Evolutionary conservation across 345 rosid genomes (phyloP).

Genomic region (Eucalyptus polybractea): DNA sequence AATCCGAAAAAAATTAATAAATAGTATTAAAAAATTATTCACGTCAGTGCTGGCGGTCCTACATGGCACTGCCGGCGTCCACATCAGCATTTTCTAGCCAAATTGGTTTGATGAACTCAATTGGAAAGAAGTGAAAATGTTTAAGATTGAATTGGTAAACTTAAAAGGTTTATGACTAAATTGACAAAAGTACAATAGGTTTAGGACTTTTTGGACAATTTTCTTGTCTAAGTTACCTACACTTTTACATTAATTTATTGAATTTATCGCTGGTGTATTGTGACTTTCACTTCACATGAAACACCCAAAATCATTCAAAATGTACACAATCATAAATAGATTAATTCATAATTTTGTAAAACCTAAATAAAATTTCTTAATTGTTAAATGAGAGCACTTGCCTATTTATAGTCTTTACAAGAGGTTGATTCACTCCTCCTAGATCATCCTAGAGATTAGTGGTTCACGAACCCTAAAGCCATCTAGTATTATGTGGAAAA

Average conservation of each 20-base stretch:
- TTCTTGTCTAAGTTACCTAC: background rate
- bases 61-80: rapidly evolving
- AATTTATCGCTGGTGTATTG: background rate
- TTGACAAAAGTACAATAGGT: too few species aligned
- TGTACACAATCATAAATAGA: background rate
- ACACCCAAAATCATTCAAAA: background rate
- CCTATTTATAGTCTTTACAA: background rate
- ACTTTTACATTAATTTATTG: background rate
- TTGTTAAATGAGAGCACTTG: background rate
- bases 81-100: too few species aligned
- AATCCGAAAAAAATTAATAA: too few species aligned
- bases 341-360: background rate
- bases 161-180: too few species aligned
- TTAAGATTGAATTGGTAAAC: too few species aligned
- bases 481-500: background rate
- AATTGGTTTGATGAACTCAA: too few species aligned
- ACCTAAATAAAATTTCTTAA: background rate
- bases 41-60: rapidly evolving
- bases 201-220: too few species aligned
- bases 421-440: background rate
- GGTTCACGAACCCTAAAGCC: background rate
- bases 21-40: too few species aligned
- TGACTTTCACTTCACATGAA: background rate
- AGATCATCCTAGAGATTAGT: background rate
- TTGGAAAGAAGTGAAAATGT: too few species aligned